Percentiles rank a stretch among this genome's conserved stretches.
Evolutionary conservation across 2,329 filamentous ascomycete genomes (phyloP).

Genomic region (Pseudodiploospora longispora): DNA sequence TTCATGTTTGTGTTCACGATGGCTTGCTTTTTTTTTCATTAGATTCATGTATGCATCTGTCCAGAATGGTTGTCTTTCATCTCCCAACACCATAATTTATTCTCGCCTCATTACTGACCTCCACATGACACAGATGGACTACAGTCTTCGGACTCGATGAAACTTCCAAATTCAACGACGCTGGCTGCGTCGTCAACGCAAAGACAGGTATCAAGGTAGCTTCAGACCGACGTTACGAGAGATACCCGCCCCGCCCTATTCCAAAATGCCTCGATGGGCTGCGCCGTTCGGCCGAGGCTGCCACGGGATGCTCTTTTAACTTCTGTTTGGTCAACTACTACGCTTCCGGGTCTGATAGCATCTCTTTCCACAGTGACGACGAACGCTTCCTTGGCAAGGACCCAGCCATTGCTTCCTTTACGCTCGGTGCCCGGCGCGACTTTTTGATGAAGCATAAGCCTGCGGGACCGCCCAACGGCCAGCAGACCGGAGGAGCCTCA

Average conservation of each 20-base stretch:
- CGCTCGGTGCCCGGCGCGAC: constrained; percentile 62
- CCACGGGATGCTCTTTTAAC: constrained; percentile 62
- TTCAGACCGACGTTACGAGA: constrained; percentile 45
- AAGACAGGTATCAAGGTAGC: constrained; percentile 30
- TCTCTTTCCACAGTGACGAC: constrained; percentile 73
- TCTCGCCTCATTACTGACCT: no score
- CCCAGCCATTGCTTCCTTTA: constrained; percentile 68
- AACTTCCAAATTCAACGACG: constrained; percentile 50
- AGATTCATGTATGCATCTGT: no score
- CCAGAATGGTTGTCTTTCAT: no score
- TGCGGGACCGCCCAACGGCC: constrained; percentile 22
- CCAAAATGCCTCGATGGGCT: constrained; percentile 61
- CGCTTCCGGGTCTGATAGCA: constrained; percentile 66
- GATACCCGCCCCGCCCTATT: constrained; percentile 58
- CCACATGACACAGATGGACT: constrained; percentile 29
- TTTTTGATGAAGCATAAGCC: constrained; percentile 77
- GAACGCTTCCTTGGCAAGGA: constrained; percentile 64
- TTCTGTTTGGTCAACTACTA: constrained; percentile 82
- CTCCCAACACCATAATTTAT: no score
- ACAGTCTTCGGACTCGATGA: constrained; percentile 53
- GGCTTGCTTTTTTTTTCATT: no score
- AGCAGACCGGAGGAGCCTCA: constrained; percentile 15
- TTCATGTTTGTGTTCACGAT: no score
- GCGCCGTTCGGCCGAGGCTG: constrained; percentile 53
- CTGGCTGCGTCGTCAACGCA: constrained; percentile 34